Conservation (phyloP, 2,329 filamentous ascomycete genomes). For the Raffaelea deltoideospora region DNA sequence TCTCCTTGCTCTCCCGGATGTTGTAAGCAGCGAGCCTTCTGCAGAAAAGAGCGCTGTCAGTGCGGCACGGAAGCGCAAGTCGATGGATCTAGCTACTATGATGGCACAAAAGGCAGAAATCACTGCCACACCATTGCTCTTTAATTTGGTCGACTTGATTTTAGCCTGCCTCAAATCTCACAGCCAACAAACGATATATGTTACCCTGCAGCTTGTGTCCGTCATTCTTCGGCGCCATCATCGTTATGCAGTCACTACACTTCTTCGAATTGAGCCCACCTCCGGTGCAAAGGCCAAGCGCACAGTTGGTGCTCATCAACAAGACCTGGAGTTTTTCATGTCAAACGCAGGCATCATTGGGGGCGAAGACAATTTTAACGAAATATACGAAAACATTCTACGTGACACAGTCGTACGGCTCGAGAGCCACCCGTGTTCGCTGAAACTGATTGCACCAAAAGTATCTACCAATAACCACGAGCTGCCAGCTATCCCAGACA, state of each 20-base stretch:
- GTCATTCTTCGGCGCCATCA: conserved; percentile 80
- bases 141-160: conserved; percentile 85
- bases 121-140: conserved; percentile 66
- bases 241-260: conserved; percentile 63
- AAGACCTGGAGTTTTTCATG: conserved; percentile 59
- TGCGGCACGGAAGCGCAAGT: conserved; percentile 68
- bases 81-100: conserved; percentile 71
- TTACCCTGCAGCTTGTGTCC: conserved; percentile 75
- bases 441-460: conserved; percentile 50
- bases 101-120: conserved; percentile 60
- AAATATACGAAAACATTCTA: conserved; percentile 55
- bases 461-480: conserved; percentile 40
- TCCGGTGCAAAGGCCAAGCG: conserved; percentile 21
- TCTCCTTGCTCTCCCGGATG: conserved; percentile 64
- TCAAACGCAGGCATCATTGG: conserved; percentile 53
- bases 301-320: conserved; percentile 59
- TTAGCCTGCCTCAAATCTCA: conserved; percentile 70
- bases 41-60: conserved; percentile 34
- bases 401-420: conserved; percentile 55
- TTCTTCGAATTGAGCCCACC: conserved; percentile 52
- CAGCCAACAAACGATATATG: conserved; percentile 78
- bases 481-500: conserved; percentile 37
- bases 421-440: conserved; percentile 59
- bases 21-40: conserved; percentile 18
- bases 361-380: conserved; percentile 54